Evolutionary conservation across 1,139 yeast species (phyloP).

Genomic region (Blastobotrys persicus): DNA sequence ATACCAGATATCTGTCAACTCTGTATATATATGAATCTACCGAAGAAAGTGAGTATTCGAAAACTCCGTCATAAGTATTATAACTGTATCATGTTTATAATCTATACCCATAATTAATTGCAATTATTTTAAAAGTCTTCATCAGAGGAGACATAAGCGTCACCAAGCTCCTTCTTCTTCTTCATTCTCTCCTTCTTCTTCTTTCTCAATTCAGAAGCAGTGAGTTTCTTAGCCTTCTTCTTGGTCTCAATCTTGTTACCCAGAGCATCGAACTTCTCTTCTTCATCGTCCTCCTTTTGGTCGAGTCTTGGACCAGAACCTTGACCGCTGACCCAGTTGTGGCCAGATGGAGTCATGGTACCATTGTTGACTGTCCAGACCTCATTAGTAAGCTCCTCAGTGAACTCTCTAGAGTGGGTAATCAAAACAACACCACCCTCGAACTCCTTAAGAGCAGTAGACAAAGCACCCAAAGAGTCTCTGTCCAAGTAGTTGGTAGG

Average conservation of each 20-base stretch:
- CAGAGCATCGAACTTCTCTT: slow-evolving; percentile 98
- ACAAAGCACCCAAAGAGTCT: slow-evolving; percentile 98
- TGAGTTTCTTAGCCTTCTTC: slow-evolving; percentile 96
- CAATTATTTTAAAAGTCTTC: slow-evolving; percentile 55
- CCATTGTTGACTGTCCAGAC: slow-evolving; percentile 99
- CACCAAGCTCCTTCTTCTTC: slow-evolving; percentile 99
- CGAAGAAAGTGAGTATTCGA: too few species aligned
- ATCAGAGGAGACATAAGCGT: slow-evolving; percentile 96
- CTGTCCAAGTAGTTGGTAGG: slow-evolving; percentile 99
- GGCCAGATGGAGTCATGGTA: slow-evolving; percentile 99
- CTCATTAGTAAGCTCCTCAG: slow-evolving; percentile 98
- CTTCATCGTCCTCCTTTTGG: slow-evolving; percentile 95
- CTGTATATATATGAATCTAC: too few species aligned
- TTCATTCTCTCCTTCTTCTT: slow-evolving; percentile 99
- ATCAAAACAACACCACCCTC: slow-evolving; percentile 99
- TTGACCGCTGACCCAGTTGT: slow-evolving; percentile 99
- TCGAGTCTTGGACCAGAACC: slow-evolving; percentile 98
- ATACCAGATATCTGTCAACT: too few species aligned
- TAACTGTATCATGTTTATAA: background rate
- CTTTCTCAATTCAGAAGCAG: slow-evolving; percentile 99
- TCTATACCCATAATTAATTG: slow-evolving; percentile 4
- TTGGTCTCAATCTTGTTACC: slow-evolving; percentile 98
- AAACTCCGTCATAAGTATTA: background rate
- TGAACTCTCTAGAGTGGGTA: slow-evolving; percentile 99
- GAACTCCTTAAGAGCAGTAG: slow-evolving; percentile 97